Evolutionary conservation across 2,329 filamentous ascomycete genomes (phyloP), one percentile per base, ranked within the genome.

Genomic region (Nectriaceae sp.): DNA sequence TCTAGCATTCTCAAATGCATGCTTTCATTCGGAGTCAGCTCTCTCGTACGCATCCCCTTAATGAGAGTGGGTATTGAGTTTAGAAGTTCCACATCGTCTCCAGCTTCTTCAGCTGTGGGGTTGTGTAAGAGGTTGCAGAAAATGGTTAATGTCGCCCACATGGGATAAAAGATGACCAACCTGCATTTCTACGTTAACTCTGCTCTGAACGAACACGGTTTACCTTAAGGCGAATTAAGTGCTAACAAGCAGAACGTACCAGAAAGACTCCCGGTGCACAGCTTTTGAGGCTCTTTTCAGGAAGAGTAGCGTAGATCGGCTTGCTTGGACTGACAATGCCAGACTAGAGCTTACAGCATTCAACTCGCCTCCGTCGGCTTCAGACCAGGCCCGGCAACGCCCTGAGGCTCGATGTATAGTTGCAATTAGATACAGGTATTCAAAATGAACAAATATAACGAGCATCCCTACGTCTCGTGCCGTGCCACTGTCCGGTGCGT

Each of bases 331-430:
- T 0, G 78, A 75, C 3, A 82, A 59, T 1, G 74, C 73, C 13
- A 80, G 61, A 46, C 78, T 81, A 0, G 77, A 81, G 36, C 70
- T 72, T 1, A 80, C 69, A 0, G 75, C 75, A 0, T 54, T 55
- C 22, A 75, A 69, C 38, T 72, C 69, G 41, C 72, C 47, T 18
- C 46, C 50, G 59, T 37, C 61, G 62, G 24, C 10, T 36, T 24
- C 24, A 18, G 11, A 47, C 41, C 21, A 4, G 3, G 21, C 21
- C 21, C 38, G 67, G 52, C 78, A 82, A 2, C 78, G 66, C 8
- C 77, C 74, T 33, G 75, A 80, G 1, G 79, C 77, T 16, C 74
- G 69, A 55, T 83, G 80, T 33, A 83, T 81, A 11, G 74, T 74
- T 4, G 75, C 74, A 60, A 81, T 69, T 51, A 80, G 71, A 44